Percentiles rank a stretch among this genome's conserved stretches.
Evolutionary conservation across 1,284 basidiomycete species (phyloP).

Genomic region (Apiotrichum veenhuisii): DNA sequence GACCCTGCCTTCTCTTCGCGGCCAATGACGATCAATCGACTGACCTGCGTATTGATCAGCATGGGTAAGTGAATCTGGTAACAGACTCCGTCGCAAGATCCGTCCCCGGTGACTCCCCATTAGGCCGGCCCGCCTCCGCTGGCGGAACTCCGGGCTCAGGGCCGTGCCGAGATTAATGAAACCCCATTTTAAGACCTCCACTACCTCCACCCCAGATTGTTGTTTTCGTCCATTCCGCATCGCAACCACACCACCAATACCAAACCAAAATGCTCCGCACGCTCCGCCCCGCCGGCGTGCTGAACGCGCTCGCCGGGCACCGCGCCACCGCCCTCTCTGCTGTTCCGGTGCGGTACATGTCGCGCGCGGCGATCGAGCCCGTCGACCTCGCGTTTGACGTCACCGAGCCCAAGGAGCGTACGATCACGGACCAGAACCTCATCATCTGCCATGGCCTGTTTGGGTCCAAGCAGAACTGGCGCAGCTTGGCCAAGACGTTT

Average conservation of each 20-base stretch:
- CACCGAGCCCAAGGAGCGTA: constrained; percentile 20
- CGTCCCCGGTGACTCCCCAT: no score
- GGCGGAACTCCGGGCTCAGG: no score
- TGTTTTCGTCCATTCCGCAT: no score
- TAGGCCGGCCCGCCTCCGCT: no score
- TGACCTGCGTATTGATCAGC: no score
- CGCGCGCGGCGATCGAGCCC: constrained; percentile 7
- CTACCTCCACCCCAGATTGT: no score
- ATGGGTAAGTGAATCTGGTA: no score
- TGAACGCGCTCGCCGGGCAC: not conserved
- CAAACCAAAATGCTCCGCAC: not conserved
- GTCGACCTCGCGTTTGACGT: constrained; percentile 46
- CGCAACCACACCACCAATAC: not conserved
- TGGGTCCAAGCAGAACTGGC: constrained; percentile 59
- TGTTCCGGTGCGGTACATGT: not conserved
- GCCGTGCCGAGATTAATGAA: no score
- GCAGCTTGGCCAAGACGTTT: constrained; percentile 54
- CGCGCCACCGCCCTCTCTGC: not conserved
- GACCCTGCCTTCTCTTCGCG: no score
- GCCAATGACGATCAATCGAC: no score
- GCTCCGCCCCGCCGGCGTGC: not conserved
- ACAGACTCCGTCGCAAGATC: no score
- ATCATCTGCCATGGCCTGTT: constrained; percentile 55
- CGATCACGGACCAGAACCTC: constrained; percentile 38
- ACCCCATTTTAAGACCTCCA: no score